phyloP scores from a whole-genome alignment of 2,329 filamentous ascomycete genomes.

The Trichoderma gracile region DNA sequence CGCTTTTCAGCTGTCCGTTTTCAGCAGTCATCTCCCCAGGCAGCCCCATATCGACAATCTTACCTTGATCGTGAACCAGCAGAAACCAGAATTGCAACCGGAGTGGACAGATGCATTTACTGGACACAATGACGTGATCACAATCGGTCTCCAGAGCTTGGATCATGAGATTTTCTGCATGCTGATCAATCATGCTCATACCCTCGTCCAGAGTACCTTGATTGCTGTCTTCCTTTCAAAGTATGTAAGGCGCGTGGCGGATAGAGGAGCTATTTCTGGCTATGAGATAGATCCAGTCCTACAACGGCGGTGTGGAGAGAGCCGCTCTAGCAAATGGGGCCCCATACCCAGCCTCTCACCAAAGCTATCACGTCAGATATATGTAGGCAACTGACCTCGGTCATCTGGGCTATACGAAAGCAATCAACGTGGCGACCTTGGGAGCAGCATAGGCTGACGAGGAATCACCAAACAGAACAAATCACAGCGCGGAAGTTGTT shows the following conservation, averaged over 20 bases:
- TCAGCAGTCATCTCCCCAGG: neutral
- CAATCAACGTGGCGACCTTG: constrained; percentile 43
- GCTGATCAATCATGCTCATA: constrained; percentile 29
- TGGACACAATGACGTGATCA: constrained; percentile 32
- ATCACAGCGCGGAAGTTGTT: constrained; percentile 43
- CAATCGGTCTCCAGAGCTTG: constrained; percentile 28
- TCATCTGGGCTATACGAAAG: neutral
- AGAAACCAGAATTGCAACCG: constrained; percentile 13
- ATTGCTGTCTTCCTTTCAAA: constrained; percentile 32
- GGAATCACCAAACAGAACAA: constrained; percentile 47
- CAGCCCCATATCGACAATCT: neutral
- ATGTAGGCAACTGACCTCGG: constrained; percentile 43
- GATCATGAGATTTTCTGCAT: constrained; percentile 25
- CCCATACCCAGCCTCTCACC: constrained; percentile 27
- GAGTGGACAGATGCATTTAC: constrained; percentile 33
- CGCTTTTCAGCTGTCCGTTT: constrained; percentile 6
- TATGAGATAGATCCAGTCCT: constrained; percentile 28
- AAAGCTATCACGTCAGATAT: neutral
- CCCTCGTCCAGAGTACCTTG: constrained; percentile 43
- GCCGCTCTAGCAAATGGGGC: constrained; percentile 12
- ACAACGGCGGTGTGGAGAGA: constrained; percentile 29
- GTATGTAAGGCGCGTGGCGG: constrained; percentile 31
- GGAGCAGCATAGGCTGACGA: constrained; percentile 50
- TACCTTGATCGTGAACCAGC: constrained; percentile 8
- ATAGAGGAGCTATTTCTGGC: constrained; percentile 32